Evolutionary conservation across 177 flowering plant genomes (phyloP).

Genomic region (Telopea speciosissima): DNA sequence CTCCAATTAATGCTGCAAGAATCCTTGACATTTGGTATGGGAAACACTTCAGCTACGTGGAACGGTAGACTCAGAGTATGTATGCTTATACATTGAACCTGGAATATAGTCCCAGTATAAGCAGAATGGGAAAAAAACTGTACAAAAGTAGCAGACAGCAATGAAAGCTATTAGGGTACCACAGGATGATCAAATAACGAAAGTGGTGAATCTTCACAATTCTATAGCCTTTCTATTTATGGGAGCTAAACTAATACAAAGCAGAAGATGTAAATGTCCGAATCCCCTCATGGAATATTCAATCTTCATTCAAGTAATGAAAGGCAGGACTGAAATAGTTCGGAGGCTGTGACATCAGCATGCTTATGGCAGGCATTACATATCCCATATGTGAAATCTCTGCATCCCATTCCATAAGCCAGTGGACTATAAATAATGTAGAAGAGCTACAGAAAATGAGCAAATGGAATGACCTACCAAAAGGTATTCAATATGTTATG

Average conservation of each 20-base stretch:
- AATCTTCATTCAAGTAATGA: not conserved
- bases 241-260: not conserved
- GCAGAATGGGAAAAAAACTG: conserved; percentile 9
- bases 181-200: not conserved
- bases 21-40: conserved; percentile 74
- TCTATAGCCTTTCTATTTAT: not conserved
- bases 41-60: conserved; percentile 36
- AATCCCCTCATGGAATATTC: too few relatives aligned
- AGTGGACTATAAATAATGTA: too few relatives aligned
- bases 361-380: not conserved
- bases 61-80: conserved; percentile 15
- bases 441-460: not conserved
- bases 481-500: too few relatives aligned
- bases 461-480: too few relatives aligned
- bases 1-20: conserved; percentile 91
- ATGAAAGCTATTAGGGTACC: not conserved
- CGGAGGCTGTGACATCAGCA: not conserved
- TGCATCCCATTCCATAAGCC: too few relatives aligned
- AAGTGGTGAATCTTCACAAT: not conserved
- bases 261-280: not conserved
- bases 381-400: not conserved
- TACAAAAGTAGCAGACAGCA: conserved; percentile 1
- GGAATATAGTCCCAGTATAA: conserved; percentile 19
- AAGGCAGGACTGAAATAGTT: not conserved
- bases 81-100: conserved; percentile 40